Conservation (phyloP, 352 stramenopile species). For the Pythium angustatum region DNA sequence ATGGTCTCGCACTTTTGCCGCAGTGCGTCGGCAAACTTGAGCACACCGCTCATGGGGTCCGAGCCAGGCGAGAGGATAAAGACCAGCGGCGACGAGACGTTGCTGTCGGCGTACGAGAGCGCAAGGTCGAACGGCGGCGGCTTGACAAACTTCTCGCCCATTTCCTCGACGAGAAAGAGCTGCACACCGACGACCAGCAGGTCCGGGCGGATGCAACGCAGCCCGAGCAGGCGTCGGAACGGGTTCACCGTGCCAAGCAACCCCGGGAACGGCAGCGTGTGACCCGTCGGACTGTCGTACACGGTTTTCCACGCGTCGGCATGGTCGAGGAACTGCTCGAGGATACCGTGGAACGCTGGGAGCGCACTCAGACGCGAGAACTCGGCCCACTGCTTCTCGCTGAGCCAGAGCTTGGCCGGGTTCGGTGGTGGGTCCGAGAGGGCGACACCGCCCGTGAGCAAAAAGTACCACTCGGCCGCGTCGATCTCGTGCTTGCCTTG, state of each 20-base stretch:
- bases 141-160: slow-evolving; percentile 92
- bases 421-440: slow-evolving; percentile 90
- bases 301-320: slow-evolving; percentile 85
- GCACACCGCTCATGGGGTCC: slow-evolving; percentile 89
- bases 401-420: slow-evolving; percentile 89
- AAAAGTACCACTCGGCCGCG: slow-evolving; percentile 90
- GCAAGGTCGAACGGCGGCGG: slow-evolving; percentile 88
- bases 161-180: slow-evolving; percentile 86
- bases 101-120: slow-evolving; percentile 88
- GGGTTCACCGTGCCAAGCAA: slow-evolving; percentile 58
- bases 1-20: slow-evolving; percentile 84
- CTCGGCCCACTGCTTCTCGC: slow-evolving; percentile 92
- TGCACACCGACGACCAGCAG: slow-evolving; percentile 89
- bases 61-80: slow-evolving; percentile 92
- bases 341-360: slow-evolving; percentile 74
- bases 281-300: slow-evolving; percentile 83
- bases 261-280: slow-evolving; percentile 78
- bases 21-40: slow-evolving; percentile 87
- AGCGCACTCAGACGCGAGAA: slow-evolving; percentile 88
- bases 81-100: slow-evolving; percentile 84
- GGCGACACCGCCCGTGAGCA: slow-evolving; percentile 92
- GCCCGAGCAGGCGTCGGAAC: slow-evolving; percentile 73
- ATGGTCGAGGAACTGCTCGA: slow-evolving; percentile 80
- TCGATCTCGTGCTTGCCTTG: slow-evolving; percentile 80
- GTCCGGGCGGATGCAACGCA: slow-evolving; percentile 86